A percentile compares a stretch with the other conserved stretches of the same genome.
These are phyloP conservation scores for Pseudophaeomoniella oleicola DNA, from an alignment of 2,329 filamentous ascomycete species.

Conservation along the genomic window DNA sequence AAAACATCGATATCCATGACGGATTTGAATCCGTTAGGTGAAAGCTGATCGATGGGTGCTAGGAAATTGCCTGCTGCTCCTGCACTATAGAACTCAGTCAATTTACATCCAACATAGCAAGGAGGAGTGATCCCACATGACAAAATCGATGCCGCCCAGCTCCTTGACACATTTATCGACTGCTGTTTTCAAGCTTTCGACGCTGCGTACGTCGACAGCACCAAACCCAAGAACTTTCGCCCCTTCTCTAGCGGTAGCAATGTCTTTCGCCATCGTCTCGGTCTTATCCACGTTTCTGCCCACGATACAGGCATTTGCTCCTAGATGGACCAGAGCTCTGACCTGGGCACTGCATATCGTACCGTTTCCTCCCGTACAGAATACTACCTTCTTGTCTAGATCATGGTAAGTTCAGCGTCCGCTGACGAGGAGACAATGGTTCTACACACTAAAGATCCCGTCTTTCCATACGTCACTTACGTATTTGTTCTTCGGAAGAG, in stretches of 20 bases:
- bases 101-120: no score
- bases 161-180: conserved; percentile 69
- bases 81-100: conserved; percentile 51
- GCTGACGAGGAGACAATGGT: conserved; percentile 6
- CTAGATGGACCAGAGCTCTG: conserved; percentile 75
- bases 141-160: conserved; percentile 78
- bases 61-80: conserved; percentile 95
- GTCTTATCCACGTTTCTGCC: conserved; percentile 85
- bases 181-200: conserved; percentile 54
- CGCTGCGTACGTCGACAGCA: conserved; percentile 55
- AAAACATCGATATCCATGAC: conserved; percentile 95
- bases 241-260: conserved; percentile 62
- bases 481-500: conserved; percentile 57
- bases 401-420: background rate
- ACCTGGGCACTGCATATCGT: conserved; percentile 92
- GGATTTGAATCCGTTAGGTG: conserved; percentile 78
- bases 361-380: conserved; percentile 89
- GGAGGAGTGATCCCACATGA: conserved; percentile 77
- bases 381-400: conserved; percentile 71
- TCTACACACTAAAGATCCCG: conserved; percentile 60
- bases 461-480: conserved; percentile 75
- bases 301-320: conserved; percentile 86
- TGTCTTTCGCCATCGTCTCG: conserved; percentile 62
- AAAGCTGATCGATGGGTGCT: conserved; percentile 66
- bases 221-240: conserved; percentile 80